A percentile compares a stretch with the other conserved stretches of the same genome.
phyloP scores from a whole-genome alignment of 148 eudicot genomes.

The Arctostaphylos glauca region DNA sequence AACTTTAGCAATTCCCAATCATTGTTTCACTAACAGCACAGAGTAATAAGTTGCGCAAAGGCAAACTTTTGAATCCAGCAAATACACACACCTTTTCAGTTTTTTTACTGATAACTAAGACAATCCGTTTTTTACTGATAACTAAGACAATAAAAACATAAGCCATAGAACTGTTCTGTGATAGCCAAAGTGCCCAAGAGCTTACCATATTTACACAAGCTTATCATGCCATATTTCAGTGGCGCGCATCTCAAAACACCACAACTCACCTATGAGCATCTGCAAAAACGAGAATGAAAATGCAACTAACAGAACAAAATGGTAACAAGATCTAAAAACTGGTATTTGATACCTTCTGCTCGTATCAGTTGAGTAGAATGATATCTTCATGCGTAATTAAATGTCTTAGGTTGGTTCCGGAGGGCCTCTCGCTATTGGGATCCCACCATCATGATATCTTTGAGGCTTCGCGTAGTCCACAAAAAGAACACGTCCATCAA shows the following conservation, averaged over 20 bases:
- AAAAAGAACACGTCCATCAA: conserved; percentile 59
- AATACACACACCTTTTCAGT: neutral
- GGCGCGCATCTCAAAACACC: neutral
- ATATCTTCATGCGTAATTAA: neutral
- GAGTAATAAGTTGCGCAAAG: neutral
- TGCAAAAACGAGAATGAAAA: neutral
- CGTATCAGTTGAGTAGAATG: neutral
- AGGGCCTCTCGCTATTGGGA: conserved; percentile 82
- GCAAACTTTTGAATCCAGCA: neutral
- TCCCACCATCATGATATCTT: conserved; percentile 23
- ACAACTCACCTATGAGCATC: neutral
- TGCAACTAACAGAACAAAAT: neutral
- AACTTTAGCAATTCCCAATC: neutral
- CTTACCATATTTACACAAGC: neutral
- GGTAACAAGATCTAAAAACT: neutral
- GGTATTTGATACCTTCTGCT: neutral
- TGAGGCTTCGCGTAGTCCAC: conserved; percentile 67
- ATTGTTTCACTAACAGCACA: neutral
- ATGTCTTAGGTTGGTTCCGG: conserved; percentile 38
- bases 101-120: neutral
- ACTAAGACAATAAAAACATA: too few relatives aligned
- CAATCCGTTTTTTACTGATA: too few relatives aligned
- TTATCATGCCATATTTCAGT: neutral
- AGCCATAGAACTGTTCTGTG: neutral
- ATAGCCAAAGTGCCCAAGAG: neutral